Evolutionary conservation across 2,329 filamentous ascomycete species (phyloP), one percentile per base, ranked within the genome.

Genomic region (Cyphellophora attinorum): DNA sequence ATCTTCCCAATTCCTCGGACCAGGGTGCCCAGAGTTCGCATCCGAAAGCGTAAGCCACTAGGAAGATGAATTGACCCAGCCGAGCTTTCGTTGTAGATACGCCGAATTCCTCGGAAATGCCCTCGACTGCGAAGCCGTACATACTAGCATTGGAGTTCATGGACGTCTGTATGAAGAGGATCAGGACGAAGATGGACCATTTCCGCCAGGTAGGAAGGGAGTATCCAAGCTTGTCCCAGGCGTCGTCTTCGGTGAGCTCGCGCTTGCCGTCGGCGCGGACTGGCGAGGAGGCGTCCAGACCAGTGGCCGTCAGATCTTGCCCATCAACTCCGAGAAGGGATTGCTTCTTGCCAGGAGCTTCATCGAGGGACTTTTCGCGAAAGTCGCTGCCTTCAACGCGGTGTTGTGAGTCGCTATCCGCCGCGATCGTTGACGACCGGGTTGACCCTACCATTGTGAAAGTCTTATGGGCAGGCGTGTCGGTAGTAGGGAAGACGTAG

Each of bases 1-100:
- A 81, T 28, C 84, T 72, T 4, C 84, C 84, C 33, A 88, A 68
- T 51, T 91, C 84, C 54, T 91, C 84, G 15, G 76, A 82, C 80
- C 83, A 91, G 0, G 84, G 84, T 0, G 84, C 84, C 84, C 84
- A 91, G 1, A 89, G 68, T 58, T 91, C 84, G 53, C 85, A 89
- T 12, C 85, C 84, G 52, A 91, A 85, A 19, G 81, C 83, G 54
- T 91, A 91, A 3, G 77, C 61, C 35, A 91, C 65, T 14, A 91
- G 62, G 57, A 88, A 91, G 44, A 83, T 72, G 59, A 81, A 79
- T 43, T 83, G 81, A 42, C 83, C 83, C 29, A 75, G 67, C 35
- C 81, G 71, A 3, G 79, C 81, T 6, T 72, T 74, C 53, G 83
- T 79, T 11, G 65, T 63, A 35, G 74, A 77, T 42, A 89, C 75